phyloP scores from a whole-genome alignment of 768 basidiomycete genomes.

The Mycena latifolia region DNA sequence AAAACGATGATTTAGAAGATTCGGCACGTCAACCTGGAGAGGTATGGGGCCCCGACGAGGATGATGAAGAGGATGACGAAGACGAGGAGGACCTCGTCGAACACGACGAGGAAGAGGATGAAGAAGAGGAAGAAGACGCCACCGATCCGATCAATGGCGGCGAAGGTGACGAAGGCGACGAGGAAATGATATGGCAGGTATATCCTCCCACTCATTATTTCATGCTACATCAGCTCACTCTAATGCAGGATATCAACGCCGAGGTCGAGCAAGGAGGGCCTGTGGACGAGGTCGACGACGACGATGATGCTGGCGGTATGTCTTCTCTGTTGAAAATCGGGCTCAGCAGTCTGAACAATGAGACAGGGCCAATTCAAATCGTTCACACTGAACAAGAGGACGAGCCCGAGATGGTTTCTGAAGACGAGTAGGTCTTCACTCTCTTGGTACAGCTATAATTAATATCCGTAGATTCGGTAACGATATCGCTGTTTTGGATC shows the following conservation, averaged over 20 bases:
- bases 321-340: conserved; percentile 29
- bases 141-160: conserved; percentile 46
- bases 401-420: conserved; percentile 71
- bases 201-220: conserved; percentile 32
- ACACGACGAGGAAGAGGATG: conserved; percentile 57
- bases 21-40: conserved; percentile 68
- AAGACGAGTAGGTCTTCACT: conserved; percentile 66
- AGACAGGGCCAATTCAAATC: conserved; percentile 64
- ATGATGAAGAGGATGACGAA: conserved; percentile 77
- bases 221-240: neutral
- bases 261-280: conserved; percentile 58
- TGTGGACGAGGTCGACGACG: conserved; percentile 69
- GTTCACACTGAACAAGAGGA: conserved; percentile 74
- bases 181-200: conserved; percentile 72
- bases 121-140: conserved; percentile 61
- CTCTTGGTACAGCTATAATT: neutral
- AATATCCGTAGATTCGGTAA: conserved; percentile 49
- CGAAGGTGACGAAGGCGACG: conserved; percentile 61
- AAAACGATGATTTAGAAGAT: conserved; percentile 69
- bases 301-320: conserved; percentile 71
- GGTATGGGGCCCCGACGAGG: conserved; percentile 77
- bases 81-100: conserved; percentile 61
- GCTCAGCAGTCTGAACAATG: conserved; percentile 35
- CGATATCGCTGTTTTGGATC: conserved; percentile 55
- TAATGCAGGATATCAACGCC: conserved; percentile 64